Evolutionary conservation across 306 rosid genomes (phyloP).

Genomic region (Delonix regia): DNA sequence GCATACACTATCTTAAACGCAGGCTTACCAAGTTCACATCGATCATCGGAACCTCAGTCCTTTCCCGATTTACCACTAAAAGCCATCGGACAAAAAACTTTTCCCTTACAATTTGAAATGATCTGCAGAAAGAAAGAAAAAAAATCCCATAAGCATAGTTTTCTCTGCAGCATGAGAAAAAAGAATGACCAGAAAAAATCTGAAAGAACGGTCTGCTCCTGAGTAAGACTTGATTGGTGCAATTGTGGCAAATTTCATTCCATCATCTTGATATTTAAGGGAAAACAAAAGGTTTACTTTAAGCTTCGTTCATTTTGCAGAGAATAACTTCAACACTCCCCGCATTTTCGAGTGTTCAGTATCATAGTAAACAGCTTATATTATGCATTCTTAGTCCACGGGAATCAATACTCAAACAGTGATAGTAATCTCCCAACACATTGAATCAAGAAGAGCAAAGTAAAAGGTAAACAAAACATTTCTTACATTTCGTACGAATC

Average conservation of each 20-base stretch:
- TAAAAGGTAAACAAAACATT: neutral
- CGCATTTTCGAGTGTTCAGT: neutral
- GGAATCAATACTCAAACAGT: neutral
- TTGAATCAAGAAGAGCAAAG: neutral
- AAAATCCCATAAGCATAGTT: constrained; percentile 16
- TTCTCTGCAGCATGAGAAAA: constrained; percentile 1
- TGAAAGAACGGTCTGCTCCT: neutral
- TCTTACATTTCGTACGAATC: constrained; percentile 82
- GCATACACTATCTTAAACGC: constrained; percentile 2
- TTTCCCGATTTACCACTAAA: constrained; percentile 81
- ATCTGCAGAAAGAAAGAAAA: constrained; percentile 50
- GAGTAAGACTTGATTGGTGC: neutral
- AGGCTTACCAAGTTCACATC: constrained; percentile 72
- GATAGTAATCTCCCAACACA: neutral
- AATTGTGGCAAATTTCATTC: neutral
- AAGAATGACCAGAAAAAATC: neutral
- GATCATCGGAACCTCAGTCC: constrained; percentile 84
- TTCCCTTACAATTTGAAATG: constrained; percentile 92
- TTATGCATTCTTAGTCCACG: neutral
- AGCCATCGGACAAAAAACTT: constrained; percentile 91
- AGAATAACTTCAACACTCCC: neutral
- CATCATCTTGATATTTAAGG: neutral
- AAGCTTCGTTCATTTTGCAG: neutral
- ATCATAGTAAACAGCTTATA: neutral
- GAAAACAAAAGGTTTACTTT: neutral